phyloP scores from a whole-genome alignment of 169 alveolate species.

The Cryptosporidium sp. region DNA sequence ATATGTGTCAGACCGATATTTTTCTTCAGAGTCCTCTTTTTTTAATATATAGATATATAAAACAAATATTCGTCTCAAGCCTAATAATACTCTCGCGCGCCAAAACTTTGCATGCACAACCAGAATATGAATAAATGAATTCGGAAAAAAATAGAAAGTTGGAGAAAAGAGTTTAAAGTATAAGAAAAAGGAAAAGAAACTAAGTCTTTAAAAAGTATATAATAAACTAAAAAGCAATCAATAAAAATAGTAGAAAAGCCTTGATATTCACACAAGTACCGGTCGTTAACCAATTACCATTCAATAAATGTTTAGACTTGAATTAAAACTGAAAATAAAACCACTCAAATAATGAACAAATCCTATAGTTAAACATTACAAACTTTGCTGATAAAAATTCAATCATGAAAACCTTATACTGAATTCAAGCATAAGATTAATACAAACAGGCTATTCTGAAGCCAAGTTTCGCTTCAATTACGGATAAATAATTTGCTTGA shows the following conservation, averaged over 20 bases:
- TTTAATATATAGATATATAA: not conserved
- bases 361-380: not conserved
- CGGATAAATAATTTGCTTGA: slow-evolving; percentile 6
- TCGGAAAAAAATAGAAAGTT: too few species aligned
- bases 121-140: not conserved
- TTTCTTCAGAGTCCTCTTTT: not conserved
- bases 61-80: not conserved
- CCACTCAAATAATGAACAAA: not conserved
- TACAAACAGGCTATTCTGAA: slow-evolving; percentile 6
- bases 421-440: not conserved
- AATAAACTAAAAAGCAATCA: not conserved
- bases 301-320: not conserved
- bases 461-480: slow-evolving; percentile 13
- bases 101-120: not conserved
- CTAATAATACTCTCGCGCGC: not conserved
- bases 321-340: not conserved
- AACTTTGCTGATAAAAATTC: slow-evolving; percentile 1
- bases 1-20: too few species aligned
- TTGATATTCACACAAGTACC: not conserved
- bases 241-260: not conserved
- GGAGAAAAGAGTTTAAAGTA: too few species aligned
- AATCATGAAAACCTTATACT: not conserved
- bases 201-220: too few species aligned
- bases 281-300: not conserved
- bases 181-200: too few species aligned